Evolutionary conservation across 2,329 filamentous ascomycete species (phyloP), one percentile per base, ranked within the genome.

Genomic region (Zymoseptoria tritici): DNA sequence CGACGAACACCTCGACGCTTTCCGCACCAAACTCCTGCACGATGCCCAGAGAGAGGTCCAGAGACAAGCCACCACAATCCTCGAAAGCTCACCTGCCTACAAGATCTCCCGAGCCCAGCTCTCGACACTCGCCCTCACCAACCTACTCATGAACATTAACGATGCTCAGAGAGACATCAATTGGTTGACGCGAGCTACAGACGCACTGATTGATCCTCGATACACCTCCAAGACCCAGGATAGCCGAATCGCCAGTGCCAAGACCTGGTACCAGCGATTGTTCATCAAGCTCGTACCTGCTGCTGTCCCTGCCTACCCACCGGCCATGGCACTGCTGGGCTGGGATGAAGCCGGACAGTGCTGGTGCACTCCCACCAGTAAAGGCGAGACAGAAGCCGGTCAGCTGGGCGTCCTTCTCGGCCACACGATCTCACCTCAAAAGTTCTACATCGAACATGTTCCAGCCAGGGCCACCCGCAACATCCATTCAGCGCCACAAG

Each of bases 271-370:
- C 26, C 36, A 55, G 49, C 21, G 56, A 20, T 9, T 54, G 16
- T 46, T 20, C 52, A 49, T 56, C 9, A 46, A 49, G 24, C 24
- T 57, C 49, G 8, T 57, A 42, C 36, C 24, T 13, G 20, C 21
- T 22, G 26, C 20, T 46, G n/a, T 16, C 6, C 16, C 49, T 42
- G 9, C 26, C 20, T 57, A 50, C 52, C 60, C 64, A 3, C 67
- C 59, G 59, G 66, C 60, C 56, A 73, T 79, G 0, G 90, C 88
- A 0, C 79, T 96, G 2, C 71, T 75, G 1, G 75, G 79, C 3
- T 96, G 92, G 91, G 78, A 85, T 9, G 89, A 96, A 54, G 82
- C 87, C 36, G 90, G 89, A 20, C 89, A 97, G 62, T 95, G 91
- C 74, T 97, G 91, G 89, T 97, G 93, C 73, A 85, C 87, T 4